phyloP scores from a whole-genome alignment of 768 basidiomycete genomes.

The Auricularia sp. region DNA sequence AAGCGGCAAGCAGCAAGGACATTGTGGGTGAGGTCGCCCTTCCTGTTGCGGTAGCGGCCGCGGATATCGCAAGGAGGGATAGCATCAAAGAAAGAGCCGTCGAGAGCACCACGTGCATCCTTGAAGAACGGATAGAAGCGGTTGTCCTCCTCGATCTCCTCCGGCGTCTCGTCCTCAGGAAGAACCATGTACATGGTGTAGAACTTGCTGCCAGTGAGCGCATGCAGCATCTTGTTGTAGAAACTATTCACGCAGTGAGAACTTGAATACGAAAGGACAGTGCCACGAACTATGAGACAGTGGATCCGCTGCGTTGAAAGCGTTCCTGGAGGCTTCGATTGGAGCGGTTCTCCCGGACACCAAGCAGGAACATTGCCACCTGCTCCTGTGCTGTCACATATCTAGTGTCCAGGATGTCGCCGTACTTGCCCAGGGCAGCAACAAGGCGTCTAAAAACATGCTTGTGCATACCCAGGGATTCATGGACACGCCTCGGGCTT shows the following conservation, averaged over 20 bases:
- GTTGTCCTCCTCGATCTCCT: slow-evolving; percentile 14
- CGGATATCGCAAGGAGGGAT: slow-evolving; percentile 13
- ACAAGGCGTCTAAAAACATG: slow-evolving; percentile 22
- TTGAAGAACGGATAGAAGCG: slow-evolving; percentile 23
- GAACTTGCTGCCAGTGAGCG: slow-evolving; percentile 17
- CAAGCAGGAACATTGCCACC: slow-evolving; percentile 28
- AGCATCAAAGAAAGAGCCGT: slow-evolving; percentile 20
- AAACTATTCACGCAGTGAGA: too few species aligned
- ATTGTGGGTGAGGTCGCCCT: slow-evolving; percentile 21
- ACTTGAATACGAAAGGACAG: too few species aligned
- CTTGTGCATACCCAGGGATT: slow-evolving; percentile 20
- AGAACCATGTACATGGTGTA: slow-evolving; percentile 18
- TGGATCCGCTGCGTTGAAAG: slow-evolving; percentile 30
- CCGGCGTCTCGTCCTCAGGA: slow-evolving; percentile 13
- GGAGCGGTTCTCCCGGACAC: slow-evolving; percentile 19
- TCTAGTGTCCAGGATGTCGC: slow-evolving; percentile 15
- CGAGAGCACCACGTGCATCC: slow-evolving; percentile 11
- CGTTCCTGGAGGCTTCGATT: slow-evolving; percentile 23
- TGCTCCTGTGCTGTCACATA: slow-evolving; percentile 26
- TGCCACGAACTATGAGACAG: slow-evolving; percentile 19
- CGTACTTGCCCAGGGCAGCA: slow-evolving; percentile 12
- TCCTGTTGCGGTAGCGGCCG: slow-evolving; percentile 16
- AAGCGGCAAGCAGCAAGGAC: slow-evolving; percentile 19
- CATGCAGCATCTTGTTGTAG: slow-evolving; percentile 8
- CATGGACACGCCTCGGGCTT: slow-evolving; percentile 5